Percentiles rank a stretch among this genome's conserved stretches.
phyloP scores from a whole-genome alignment of 2,329 filamentous ascomycete genomes.

The Pseudogymnoascus sp. region DNA sequence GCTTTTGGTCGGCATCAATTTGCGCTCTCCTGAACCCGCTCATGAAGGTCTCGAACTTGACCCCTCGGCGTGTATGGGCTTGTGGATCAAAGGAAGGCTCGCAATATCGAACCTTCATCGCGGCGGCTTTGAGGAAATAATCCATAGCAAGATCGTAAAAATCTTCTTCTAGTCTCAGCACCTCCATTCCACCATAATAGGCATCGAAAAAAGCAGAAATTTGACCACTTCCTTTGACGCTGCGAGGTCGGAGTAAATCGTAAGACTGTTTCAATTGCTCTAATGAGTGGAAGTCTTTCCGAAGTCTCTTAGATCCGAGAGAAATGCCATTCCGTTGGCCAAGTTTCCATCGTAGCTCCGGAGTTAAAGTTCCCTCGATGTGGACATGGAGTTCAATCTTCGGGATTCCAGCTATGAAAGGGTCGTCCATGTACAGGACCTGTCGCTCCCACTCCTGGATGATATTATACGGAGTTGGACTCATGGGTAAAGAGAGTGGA shows the following conservation, averaged over 20 bases:
- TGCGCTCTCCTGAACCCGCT: slow-evolving; percentile 54
- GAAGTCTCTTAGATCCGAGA: slow-evolving; percentile 35
- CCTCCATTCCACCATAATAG: slow-evolving; percentile 68
- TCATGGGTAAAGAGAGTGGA: background rate
- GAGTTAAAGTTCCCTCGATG: slow-evolving; percentile 65
- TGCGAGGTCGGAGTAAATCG: slow-evolving; percentile 53
- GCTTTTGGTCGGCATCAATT: slow-evolving; percentile 47
- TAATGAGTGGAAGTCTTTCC: slow-evolving; percentile 55
- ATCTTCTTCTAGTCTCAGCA: slow-evolving; percentile 55
- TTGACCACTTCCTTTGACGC: slow-evolving; percentile 3
- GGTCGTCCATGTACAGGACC: slow-evolving; percentile 18
- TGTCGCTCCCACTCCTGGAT: background rate
- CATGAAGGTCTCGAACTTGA: slow-evolving; percentile 55
- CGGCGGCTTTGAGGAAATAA: slow-evolving; percentile 57
- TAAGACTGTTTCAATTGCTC: slow-evolving; percentile 36
- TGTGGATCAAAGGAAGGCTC: slow-evolving; percentile 77
- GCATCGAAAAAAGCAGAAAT: slow-evolving; percentile 56
- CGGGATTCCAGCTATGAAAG: slow-evolving; percentile 55
- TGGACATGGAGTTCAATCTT: slow-evolving; percentile 79
- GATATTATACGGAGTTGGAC: background rate
- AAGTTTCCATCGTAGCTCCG: slow-evolving; percentile 60
- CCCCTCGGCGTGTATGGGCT: slow-evolving; percentile 56
- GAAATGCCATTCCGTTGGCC: slow-evolving; percentile 56
- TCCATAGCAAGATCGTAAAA: slow-evolving; percentile 64
- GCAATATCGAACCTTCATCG: slow-evolving; percentile 59